A percentile compares a stretch with the other conserved stretches of the same genome.
These are phyloP conservation scores for Lepidium sativum DNA, from an alignment of 345 rosid species.

Conservation along the genomic window DNA sequence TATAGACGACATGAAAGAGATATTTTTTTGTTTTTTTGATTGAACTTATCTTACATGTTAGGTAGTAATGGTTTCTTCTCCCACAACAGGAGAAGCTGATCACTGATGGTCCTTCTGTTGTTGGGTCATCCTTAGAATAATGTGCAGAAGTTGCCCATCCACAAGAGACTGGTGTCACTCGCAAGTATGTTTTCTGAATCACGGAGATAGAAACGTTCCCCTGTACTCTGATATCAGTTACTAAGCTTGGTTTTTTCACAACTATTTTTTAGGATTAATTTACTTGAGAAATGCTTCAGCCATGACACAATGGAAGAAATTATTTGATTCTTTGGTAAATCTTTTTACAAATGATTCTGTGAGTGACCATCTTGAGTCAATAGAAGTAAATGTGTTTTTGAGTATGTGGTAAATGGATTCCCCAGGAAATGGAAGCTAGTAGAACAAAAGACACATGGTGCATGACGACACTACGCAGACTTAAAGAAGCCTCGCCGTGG, in stretches of 20 bases:
- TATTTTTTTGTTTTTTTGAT: neutral
- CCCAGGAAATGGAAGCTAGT: slow-evolving; percentile 54
- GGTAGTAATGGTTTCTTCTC: neutral
- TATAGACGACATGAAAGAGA: neutral
- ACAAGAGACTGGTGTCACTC: slow-evolving; percentile 55
- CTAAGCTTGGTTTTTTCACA: slow-evolving; percentile 1
- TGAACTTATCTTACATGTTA: neutral
- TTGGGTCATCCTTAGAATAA: slow-evolving; percentile 59
- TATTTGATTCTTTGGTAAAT: slow-evolving; percentile 67
- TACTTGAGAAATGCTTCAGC: slow-evolving; percentile 72
- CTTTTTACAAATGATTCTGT: neutral
- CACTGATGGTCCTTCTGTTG: slow-evolving; percentile 85
- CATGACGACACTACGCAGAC: slow-evolving; percentile 48
- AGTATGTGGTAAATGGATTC: neutral
- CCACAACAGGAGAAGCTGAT: slow-evolving; percentile 49
- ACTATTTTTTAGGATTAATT: slow-evolving; percentile 42
- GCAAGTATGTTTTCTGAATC: slow-evolving; percentile 43
- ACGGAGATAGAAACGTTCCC: neutral
- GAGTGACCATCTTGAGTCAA: neutral
- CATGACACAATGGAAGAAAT: slow-evolving; percentile 85
- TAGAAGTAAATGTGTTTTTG: neutral
- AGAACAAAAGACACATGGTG: slow-evolving; percentile 64
- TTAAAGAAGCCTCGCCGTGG: slow-evolving; percentile 73
- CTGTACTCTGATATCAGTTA: neutral
- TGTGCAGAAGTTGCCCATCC: slow-evolving; percentile 53